These are phyloP conservation scores for Delitschia confertaspora DNA, from an alignment of 495 filamentous ascomycete species.

Conservation along the genomic window DNA sequence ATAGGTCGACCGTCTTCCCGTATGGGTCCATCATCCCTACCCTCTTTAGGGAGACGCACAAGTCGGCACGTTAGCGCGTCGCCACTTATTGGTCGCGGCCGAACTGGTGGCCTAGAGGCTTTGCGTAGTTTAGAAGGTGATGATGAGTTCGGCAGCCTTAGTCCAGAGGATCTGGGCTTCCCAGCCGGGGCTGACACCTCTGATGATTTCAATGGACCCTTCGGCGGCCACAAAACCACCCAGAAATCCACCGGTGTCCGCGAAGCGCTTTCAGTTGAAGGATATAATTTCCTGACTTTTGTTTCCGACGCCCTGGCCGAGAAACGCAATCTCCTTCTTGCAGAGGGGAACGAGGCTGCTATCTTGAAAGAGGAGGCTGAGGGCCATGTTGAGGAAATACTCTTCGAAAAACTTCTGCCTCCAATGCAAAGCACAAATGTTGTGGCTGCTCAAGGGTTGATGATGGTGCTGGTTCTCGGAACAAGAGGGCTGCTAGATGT, in stretches of 20 bases:
- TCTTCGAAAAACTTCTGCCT: constrained; percentile 55
- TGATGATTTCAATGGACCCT: background rate
- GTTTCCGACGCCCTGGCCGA: constrained; percentile 37
- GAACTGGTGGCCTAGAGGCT: constrained; percentile 39
- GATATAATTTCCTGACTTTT: constrained; percentile 52
- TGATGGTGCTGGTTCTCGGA: constrained; percentile 61
- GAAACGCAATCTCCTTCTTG: constrained; percentile 31
- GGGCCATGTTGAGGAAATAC: constrained; percentile 35
- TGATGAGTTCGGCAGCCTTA: constrained; percentile 15
- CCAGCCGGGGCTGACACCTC: background rate
- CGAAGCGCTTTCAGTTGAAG: constrained; percentile 49
- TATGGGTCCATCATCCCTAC: constrained; percentile 31
- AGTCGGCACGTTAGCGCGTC: constrained; percentile 51
- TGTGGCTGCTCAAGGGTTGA: constrained; percentile 63
- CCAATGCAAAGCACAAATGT: constrained; percentile 43
- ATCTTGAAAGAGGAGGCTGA: constrained; percentile 30
- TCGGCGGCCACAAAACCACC: constrained; percentile 40
- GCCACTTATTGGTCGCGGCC: constrained; percentile 50
- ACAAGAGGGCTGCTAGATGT: constrained; percentile 53
- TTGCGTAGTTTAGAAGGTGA: constrained; percentile 36
- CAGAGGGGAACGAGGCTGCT: constrained; percentile 32
- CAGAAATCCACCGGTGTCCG: constrained; percentile 37
- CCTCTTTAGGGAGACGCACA: constrained; percentile 31
- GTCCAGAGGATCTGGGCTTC: constrained; percentile 12
- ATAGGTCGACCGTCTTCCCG: constrained; percentile 10